Percentiles rank a stretch among this genome's conserved stretches.
These are phyloP conservation scores for Phytophthora melonis DNA, from an alignment of 352 stramenopile species.

Conservation along the genomic window DNA sequence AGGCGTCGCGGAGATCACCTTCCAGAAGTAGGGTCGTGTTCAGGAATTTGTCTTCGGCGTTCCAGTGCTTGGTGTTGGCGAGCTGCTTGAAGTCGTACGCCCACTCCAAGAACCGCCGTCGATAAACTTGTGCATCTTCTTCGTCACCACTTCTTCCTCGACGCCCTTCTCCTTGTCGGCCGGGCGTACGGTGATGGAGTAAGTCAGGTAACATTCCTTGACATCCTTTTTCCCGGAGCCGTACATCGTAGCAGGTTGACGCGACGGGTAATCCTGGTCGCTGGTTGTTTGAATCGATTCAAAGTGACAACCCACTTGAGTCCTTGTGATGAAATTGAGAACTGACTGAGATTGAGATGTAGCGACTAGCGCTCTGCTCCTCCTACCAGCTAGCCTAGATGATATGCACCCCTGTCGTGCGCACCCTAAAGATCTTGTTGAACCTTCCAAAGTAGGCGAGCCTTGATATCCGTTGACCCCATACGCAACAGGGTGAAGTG, in stretches of 20 bases:
- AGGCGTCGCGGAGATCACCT: not conserved
- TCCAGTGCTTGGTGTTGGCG: not conserved
- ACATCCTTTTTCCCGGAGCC: not conserved
- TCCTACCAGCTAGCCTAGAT: not conserved
- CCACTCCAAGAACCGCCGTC: not conserved
- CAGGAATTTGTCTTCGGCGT: not conserved
- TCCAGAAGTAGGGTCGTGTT: not conserved
- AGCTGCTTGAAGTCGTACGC: not conserved
- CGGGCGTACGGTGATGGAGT: not conserved
- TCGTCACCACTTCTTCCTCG: not conserved
- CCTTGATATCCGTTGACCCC: too few species aligned
- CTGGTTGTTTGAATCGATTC: too few species aligned
- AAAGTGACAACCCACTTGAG: too few species aligned
- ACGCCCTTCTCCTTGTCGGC: not conserved
- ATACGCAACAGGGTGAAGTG: too few species aligned
- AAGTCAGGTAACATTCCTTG: not conserved
- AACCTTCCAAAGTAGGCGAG: too few species aligned
- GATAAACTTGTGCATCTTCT: not conserved
- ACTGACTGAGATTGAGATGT: not conserved
- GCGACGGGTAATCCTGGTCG: too few species aligned
- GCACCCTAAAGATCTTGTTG: too few species aligned
- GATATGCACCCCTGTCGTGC: too few species aligned
- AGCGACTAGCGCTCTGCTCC: not conserved
- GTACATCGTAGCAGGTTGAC: too few species aligned
- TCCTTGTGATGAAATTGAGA: too few species aligned